A percentile compares a stretch with the other conserved stretches of the same genome.
Evolutionary conservation across 2,329 filamentous ascomycete genomes (phyloP).

Genomic region (Fusarium falciforme): DNA sequence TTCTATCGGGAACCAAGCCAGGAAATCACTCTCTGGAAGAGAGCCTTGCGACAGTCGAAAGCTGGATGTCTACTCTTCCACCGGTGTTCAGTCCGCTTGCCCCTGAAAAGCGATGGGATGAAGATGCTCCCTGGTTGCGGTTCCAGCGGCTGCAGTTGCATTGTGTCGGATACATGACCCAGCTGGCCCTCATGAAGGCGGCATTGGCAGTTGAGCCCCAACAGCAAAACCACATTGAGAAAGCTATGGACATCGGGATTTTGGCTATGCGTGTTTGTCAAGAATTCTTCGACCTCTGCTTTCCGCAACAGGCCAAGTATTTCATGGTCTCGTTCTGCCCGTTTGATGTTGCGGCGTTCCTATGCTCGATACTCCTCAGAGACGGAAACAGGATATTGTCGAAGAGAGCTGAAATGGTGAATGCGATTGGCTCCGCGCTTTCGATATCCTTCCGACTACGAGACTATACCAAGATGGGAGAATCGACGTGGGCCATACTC

Average conservation of each 20-base stretch:
- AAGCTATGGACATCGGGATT: neutral
- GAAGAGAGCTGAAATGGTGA: neutral
- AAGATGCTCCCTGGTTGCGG: neutral
- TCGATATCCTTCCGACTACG: neutral
- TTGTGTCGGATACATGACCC: neutral
- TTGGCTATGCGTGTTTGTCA: neutral
- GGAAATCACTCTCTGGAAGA: neutral
- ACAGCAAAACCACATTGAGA: neutral
- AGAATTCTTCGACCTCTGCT: neutral
- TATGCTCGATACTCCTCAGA: neutral
- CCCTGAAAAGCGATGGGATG: neutral
- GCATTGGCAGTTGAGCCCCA: neutral
- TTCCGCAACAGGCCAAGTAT: neutral
- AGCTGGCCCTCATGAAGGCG: neutral
- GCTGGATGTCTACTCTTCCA: neutral
- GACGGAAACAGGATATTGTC: neutral
- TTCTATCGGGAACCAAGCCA: neutral
- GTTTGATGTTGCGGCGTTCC: neutral
- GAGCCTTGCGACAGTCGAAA: neutral
- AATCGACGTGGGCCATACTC: neutral
- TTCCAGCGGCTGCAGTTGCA: neutral
- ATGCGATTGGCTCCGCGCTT: neutral
- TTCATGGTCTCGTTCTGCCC: neutral
- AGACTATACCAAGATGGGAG: neutral
- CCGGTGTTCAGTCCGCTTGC: fast-evolving